These are phyloP conservation scores for Lepiota subincarnata DNA, from an alignment of 768 basidiomycete species.

Conservation along the genomic window DNA sequence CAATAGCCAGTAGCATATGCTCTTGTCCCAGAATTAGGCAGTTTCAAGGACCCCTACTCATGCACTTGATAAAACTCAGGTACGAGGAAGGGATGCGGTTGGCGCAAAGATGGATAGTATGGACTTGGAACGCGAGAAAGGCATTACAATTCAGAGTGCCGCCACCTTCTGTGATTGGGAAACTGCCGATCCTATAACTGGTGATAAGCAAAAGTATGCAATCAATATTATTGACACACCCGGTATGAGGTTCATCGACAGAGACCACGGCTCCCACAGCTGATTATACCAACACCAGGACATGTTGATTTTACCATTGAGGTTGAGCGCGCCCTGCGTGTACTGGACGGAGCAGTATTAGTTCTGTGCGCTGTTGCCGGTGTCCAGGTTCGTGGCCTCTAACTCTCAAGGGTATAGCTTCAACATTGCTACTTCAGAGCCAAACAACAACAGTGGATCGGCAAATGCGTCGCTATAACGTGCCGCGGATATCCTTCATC, in stretches of 20 bases:
- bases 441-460: slow-evolving; percentile 99
- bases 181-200: slow-evolving; percentile 53
- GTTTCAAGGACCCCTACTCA: not conserved
- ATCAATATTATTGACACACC: slow-evolving; percentile 99
- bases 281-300: slow-evolving; percentile 42
- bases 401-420: not conserved
- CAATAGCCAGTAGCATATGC: slow-evolving; percentile 3
- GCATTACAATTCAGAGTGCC: slow-evolving; percentile 98
- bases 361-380: slow-evolving; percentile 97
- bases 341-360: slow-evolving; percentile 93
- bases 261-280: not conserved
- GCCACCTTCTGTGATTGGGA: slow-evolving; percentile 99
- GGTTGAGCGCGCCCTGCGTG: slow-evolving; percentile 93
- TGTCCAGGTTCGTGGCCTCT: slow-evolving; percentile 60
- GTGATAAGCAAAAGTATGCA: slow-evolving; percentile 75
- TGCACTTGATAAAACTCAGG: slow-evolving; percentile 37
- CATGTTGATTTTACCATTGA: slow-evolving; percentile 99
- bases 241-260: slow-evolving; percentile 39
- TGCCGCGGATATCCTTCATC: slow-evolving; percentile 93
- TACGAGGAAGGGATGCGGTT: slow-evolving; percentile 90
- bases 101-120: slow-evolving; percentile 99
- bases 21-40: not conserved
- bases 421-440: slow-evolving; percentile 44
- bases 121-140: slow-evolving; percentile 98
- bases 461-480: slow-evolving; percentile 96